Evolutionary conservation across 192 early-diverging fungal genomes (phyloP), one percentile per base, ranked within the genome.

Genomic region (Pilobolus umbonatus): DNA sequence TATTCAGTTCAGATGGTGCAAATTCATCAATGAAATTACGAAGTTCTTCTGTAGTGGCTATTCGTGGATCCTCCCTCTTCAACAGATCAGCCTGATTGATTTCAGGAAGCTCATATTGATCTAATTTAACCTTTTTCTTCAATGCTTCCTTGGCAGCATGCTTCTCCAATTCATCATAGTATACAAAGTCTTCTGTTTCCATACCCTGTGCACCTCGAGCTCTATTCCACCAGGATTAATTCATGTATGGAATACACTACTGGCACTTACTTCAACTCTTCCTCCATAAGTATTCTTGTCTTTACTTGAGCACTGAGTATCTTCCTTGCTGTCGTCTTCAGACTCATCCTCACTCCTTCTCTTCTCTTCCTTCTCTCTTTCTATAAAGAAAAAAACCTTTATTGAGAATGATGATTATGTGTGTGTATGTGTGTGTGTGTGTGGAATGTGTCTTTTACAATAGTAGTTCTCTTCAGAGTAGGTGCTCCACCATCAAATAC

Each of bases 401-500:
- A n/a, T n/a, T n/a, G n/a, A n/a, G n/a, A n/a, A n/a, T n/a, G n/a
- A n/a, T n/a, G n/a, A n/a, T n/a, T n/a, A n/a, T n/a, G n/a, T 9
- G 11, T 0, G 36, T 42, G 12, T 34, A 22, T n/a, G n/a, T n/a
- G n/a, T n/a, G n/a, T n/a, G n/a, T n/a, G n/a, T n/a, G n/a, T n/a
- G n/a, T n/a, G n/a, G 7, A 10, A 10, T 38, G 9, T 66, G 55
- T 6, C 70, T 59, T 42, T 60, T 75, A 79, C 84, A 35, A 88
- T 78, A 0, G 89, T 93, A 7, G 54, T 30, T 10, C 85, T 74
- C 69, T 99, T 99, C 40, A 99, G 72, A 31, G 81, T 75, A 3
- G 97, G 97, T 0, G 87, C 82, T 2, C 78, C 86, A 8, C 97
- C 97, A 69, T 99, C 97, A 81, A 95, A 99, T 4, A 99, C 94